Base-by-base conservation (phyloP, 306 rosid genomes). In the Vicia faba region DNA sequence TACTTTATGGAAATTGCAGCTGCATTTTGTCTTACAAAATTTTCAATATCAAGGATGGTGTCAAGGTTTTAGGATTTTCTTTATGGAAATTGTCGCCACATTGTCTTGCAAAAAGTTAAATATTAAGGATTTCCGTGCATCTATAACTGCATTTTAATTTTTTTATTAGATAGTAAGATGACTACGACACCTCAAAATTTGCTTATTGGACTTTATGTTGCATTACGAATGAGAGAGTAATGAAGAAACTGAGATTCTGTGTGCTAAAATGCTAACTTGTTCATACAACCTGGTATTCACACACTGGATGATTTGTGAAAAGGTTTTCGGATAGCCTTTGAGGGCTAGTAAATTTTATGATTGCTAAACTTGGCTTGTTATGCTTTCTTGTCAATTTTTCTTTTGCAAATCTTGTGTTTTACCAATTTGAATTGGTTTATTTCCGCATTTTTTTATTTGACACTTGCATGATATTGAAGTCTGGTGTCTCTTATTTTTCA, bases 401-500 rank as follows among this genome's bases (percentile, higher is more conserved):
- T 50, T 66, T 49, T 53, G 50, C 18, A 43, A 33, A 20, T 66
- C 38, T 38, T 43, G 3, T 40, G 59, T 51, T n/a, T 15, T 63
- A 20, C 64, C 44, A 36, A 69, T 64, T 26, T 16, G 13, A 9
- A 13, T 8, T 48, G 60, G 20, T 13, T 31, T 60, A 11, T 38
- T 70, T 53, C 20, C 16, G 16, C 4, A 6, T 20, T 15, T 15
- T 15, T 44, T 12, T 19, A 45, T 20, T 23, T 46, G 45, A 18
- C 33, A 41, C 64, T n/a, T 62, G 53, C 67, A 10, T 35, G 48
- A n/a, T 61, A 29, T 61, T n/a, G 6, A 16, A 13, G 62, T 23
- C 11, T 63, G 53, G n/a, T 58, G 23, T 74, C 43, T 66, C 50
- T 55, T 79, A 10, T 7, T 49, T 58, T 18, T 19, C 83, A 77